Percentiles rank a stretch among this genome's conserved stretches.
phyloP scores from a whole-genome alignment of 768 basidiomycete genomes.

The Botryobasidium botryosum region DNA sequence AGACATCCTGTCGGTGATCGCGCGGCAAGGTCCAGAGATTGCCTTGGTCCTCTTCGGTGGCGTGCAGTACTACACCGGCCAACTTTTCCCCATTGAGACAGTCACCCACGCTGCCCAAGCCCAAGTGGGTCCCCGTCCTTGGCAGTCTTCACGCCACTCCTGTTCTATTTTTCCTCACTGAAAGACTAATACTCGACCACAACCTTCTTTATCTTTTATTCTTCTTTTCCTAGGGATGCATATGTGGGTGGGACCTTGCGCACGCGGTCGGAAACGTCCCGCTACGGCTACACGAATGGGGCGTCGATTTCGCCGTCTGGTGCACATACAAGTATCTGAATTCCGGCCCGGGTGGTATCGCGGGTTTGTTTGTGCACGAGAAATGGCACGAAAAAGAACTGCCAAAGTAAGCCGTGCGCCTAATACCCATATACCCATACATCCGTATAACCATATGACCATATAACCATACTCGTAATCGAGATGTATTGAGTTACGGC shows the following conservation, averaged over 20 bases:
- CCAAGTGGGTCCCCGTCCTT: conserved; percentile 32
- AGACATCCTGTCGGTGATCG: conserved; percentile 68
- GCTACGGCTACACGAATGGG: conserved; percentile 78
- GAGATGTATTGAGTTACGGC: too few species aligned
- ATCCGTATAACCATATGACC: too few species aligned
- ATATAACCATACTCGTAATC: too few species aligned
- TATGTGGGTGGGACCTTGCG: conserved; percentile 93
- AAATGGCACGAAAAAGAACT: conserved; percentile 48
- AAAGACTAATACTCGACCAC: too few species aligned
- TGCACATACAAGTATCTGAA: conserved; percentile 98
- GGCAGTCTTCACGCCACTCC: conserved; percentile 10
- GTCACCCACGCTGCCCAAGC: conserved; percentile 75
- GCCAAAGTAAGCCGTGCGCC: conserved; percentile 35
- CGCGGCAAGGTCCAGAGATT: conserved; percentile 54
- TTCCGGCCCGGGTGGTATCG: conserved; percentile 93
- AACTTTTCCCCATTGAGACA: conserved; percentile 73
- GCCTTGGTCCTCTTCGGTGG: conserved; percentile 87
- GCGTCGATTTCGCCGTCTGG: conserved; percentile 95
- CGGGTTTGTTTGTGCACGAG: conserved; percentile 78
- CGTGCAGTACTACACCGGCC: conserved; percentile 95
- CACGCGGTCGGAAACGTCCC: conserved; percentile 93
- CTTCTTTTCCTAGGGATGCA: conserved; percentile 48
- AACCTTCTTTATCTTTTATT: too few species aligned
- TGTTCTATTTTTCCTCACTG: too few species aligned
- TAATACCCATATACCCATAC: too few species aligned